Percentiles rank a stretch among this genome's conserved stretches.
Evolutionary conservation across 2,329 filamentous ascomycete genomes (phyloP).

Genomic region (Alternaria angustiovoidea): DNA sequence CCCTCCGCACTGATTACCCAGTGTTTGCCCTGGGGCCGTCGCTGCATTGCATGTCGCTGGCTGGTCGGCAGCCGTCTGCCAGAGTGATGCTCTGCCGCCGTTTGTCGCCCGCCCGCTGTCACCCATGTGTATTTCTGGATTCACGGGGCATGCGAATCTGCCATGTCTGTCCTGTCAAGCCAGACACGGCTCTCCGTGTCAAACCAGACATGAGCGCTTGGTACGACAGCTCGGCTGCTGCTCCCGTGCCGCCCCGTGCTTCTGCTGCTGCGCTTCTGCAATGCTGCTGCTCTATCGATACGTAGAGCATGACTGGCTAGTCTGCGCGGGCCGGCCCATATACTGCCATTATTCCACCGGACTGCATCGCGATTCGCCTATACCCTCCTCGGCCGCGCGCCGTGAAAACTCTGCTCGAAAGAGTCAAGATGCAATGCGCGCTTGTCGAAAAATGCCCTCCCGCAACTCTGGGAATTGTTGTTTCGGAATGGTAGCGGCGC

Average conservation of each 20-base stretch:
- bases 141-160: conserved; percentile 7
- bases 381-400: conserved; percentile 18
- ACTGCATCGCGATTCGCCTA: conserved; percentile 30
- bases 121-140: conserved; percentile 8
- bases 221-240: conserved; percentile 36
- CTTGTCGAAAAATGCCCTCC: conserved; percentile 16
- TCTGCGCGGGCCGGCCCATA: conserved; percentile 45
- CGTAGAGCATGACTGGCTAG: conserved; percentile 30
- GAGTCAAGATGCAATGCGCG: conserved; percentile 26
- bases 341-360: conserved; percentile 32
- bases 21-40: conserved; percentile 29
- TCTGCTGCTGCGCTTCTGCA: not conserved
- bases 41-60: conserved; percentile 8
- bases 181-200: not conserved
- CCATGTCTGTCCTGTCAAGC: not conserved
- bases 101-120: conserved; percentile 27
- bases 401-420: conserved; percentile 38
- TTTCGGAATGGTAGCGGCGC: conserved; percentile 17
- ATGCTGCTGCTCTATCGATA: conserved; percentile 29
- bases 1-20: conserved; percentile 17
- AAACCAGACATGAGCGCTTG: conserved; percentile 15
- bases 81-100: conserved; percentile 28
- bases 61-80: conserved; percentile 23
- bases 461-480: conserved; percentile 4
- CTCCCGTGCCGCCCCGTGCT: conserved; percentile 29